Conservation (phyloP, 345 rosid genomes). For the Gossypium stocksii region DNA sequence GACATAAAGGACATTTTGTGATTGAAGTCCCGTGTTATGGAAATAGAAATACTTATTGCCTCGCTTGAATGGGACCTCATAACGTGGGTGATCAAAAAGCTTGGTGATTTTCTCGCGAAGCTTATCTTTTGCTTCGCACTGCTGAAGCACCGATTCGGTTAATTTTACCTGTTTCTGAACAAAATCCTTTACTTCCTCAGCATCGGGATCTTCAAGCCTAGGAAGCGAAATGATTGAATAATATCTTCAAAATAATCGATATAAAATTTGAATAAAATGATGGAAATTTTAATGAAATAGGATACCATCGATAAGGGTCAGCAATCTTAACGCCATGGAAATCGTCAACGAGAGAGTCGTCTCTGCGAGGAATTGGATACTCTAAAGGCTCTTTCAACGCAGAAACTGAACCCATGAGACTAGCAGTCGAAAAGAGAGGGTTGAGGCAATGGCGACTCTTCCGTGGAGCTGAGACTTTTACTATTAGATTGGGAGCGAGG, state of each 20-base stretch:
- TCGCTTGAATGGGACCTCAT: constrained; percentile 59
- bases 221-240: neutral
- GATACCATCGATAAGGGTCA: constrained; percentile 87
- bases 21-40: constrained; percentile 86
- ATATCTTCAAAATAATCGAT: neutral
- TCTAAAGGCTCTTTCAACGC: constrained; percentile 29
- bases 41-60: constrained; percentile 68
- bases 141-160: constrained; percentile 52
- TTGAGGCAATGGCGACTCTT: neutral
- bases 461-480: neutral
- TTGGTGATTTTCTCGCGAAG: constrained; percentile 61
- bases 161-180: constrained; percentile 66
- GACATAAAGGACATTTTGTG: constrained; percentile 71
- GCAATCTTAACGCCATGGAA: constrained; percentile 67
- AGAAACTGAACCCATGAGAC: constrained; percentile 64
- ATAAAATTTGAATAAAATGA: neutral
- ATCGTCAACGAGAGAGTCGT: constrained; percentile 70
- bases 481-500: neutral
- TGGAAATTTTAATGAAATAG: neutral
- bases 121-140: constrained; percentile 57
- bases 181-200: constrained; percentile 72
- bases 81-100: constrained; percentile 79
- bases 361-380: constrained; percentile 69
- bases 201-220: constrained; percentile 96
- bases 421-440: neutral